Evolutionary conservation across 2,329 filamentous ascomycete species (phyloP).

Genomic region (Dactylellina parvicollis): DNA sequence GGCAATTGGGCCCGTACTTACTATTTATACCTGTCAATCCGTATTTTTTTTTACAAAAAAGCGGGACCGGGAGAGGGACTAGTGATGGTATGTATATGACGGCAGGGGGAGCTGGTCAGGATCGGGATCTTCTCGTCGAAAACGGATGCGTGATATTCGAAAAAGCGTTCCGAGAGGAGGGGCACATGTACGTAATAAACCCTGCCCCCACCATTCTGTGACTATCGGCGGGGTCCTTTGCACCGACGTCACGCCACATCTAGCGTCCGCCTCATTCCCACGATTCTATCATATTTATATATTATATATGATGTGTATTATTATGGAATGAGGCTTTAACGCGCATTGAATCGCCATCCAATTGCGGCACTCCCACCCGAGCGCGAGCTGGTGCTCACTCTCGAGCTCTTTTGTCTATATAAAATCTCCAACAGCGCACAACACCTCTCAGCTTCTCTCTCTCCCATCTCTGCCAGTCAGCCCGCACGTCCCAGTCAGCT

Average conservation of each 20-base stretch:
- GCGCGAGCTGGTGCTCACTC: too few species aligned
- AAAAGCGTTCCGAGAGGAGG: not conserved
- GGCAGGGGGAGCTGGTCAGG: not conserved
- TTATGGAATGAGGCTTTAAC: not conserved
- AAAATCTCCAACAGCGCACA: not conserved
- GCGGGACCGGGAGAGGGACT: not conserved
- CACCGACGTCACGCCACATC: slow-evolving; percentile 7
- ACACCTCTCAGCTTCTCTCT: not conserved
- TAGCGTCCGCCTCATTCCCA: too few species aligned
- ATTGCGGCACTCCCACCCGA: not conserved
- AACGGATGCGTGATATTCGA: not conserved
- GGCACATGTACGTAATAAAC: not conserved
- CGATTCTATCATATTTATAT: too few species aligned
- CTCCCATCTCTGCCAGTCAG: not conserved
- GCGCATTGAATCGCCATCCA: too few species aligned
- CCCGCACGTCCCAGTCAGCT: too few species aligned
- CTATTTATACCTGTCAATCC: slow-evolving; percentile 7
- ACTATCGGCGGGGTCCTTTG: too few species aligned
- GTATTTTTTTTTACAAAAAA: too few species aligned
- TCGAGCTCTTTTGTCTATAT: not conserved
- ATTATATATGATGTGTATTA: not conserved
- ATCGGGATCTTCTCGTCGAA: not conserved
- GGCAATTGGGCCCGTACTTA: not conserved
- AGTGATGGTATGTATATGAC: not conserved
- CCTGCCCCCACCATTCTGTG: not conserved